phyloP scores from a whole-genome alignment of 176 grass and related monocot species.

The Eleusine indica region DNA sequence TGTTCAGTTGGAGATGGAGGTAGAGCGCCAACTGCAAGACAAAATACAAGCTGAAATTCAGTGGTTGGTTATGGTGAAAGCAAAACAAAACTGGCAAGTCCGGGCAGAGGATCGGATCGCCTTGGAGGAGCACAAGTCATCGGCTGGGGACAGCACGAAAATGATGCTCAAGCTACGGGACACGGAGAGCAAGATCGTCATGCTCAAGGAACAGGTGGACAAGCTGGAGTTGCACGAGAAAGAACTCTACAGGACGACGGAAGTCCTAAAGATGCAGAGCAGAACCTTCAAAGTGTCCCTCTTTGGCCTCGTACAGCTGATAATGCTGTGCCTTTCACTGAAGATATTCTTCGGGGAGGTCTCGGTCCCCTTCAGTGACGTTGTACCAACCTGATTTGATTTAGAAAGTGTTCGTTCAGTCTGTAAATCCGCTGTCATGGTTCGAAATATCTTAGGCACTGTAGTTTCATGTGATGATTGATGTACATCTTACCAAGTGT shows the following conservation, averaged over 20 bases:
- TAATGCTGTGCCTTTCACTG: slow-evolving; percentile 54
- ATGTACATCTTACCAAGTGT: slow-evolving; percentile 11
- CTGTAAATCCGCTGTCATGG: slow-evolving; percentile 9
- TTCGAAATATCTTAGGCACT: background rate
- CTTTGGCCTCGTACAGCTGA: slow-evolving; percentile 55
- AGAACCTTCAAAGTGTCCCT: slow-evolving; percentile 55
- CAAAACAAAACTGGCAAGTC: slow-evolving; percentile 57
- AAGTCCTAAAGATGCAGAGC: slow-evolving; percentile 60
- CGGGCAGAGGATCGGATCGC: slow-evolving; percentile 49
- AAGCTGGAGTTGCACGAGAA: slow-evolving; percentile 46
- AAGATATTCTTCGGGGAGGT: slow-evolving; percentile 48
- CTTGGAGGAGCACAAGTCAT: slow-evolving; percentile 55
- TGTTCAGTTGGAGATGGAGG: slow-evolving; percentile 51
- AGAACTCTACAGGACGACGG: slow-evolving; percentile 45
- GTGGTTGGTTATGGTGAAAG: slow-evolving; percentile 52
- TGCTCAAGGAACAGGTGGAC: slow-evolving; percentile 51
- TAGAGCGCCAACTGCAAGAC: slow-evolving; percentile 59
- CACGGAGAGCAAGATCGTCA: slow-evolving; percentile 47
- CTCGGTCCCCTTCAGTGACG: slow-evolving; percentile 26
- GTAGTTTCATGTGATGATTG: background rate
- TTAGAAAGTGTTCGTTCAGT: background rate
- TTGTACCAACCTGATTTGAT: slow-evolving; percentile 66
- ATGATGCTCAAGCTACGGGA: slow-evolving; percentile 42
- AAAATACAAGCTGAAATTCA: slow-evolving; percentile 64
- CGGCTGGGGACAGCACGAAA: background rate